Conservation (phyloP, 176 grass and related monocot species). For the Musa beccarii region DNA sequence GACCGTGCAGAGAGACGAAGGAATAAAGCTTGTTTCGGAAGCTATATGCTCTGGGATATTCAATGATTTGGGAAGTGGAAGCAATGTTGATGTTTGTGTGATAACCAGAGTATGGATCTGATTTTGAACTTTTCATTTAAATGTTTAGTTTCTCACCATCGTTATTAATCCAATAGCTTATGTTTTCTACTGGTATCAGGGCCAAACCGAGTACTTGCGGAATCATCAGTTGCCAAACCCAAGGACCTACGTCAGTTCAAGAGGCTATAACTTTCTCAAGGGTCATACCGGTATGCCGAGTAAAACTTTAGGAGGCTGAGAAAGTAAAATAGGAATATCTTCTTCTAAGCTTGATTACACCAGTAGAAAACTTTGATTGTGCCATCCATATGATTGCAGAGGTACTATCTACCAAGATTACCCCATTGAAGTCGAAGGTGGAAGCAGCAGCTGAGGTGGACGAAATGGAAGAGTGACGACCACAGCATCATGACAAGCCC, state of each 20-base stretch:
- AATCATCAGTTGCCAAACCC: conserved; percentile 80
- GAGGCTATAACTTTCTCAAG: conserved; percentile 67
- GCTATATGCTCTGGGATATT: conserved; percentile 82
- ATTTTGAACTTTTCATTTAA: conserved; percentile 11
- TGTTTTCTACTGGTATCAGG: conserved; percentile 26
- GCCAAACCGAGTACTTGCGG: conserved; percentile 75
- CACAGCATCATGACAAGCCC: too few relatives aligned
- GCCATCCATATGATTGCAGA: not conserved
- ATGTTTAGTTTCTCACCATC: not conserved
- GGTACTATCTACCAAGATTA: conserved; percentile 8
- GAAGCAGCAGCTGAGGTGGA: not conserved
- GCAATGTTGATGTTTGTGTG: conserved; percentile 91
- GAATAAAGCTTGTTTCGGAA: conserved; percentile 58
- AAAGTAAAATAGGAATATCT: not conserved
- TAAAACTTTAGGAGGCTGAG: not conserved
- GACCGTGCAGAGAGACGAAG: conserved; percentile 58
- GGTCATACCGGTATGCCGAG: conserved; percentile 52
- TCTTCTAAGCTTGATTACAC: not conserved
- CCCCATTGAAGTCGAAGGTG: not conserved
- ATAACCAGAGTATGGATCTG: conserved; percentile 51
- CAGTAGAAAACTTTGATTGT: not conserved
- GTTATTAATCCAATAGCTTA: conserved; percentile 6
- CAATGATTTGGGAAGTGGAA: conserved; percentile 91
- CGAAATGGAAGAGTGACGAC: conserved; percentile 5
- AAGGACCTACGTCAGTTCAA: conserved; percentile 66